Evolutionary conservation across 23 red algal species (phyloP).

Genomic region (Chondrus crispus): DNA sequence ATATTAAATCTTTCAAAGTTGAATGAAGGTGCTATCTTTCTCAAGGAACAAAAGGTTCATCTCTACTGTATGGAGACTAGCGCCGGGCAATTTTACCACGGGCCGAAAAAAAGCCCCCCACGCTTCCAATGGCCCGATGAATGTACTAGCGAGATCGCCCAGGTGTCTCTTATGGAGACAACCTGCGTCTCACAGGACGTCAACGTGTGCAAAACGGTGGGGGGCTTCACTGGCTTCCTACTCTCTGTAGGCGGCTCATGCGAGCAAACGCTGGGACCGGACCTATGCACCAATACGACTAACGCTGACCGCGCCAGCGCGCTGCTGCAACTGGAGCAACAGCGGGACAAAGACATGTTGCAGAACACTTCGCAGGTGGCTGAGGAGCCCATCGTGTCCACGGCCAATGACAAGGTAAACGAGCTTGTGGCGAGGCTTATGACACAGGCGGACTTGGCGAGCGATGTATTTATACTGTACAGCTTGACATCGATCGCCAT

Average conservation of each 20-base stretch:
- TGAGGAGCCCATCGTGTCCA: constrained; percentile 27
- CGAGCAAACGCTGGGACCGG: constrained; percentile 9
- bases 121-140: constrained; percentile 57
- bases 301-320: constrained; percentile 27
- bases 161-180: background rate
- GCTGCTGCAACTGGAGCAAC: constrained; percentile 28
- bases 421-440: background rate
- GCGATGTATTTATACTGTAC: constrained; percentile 45
- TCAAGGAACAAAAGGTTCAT: constrained; percentile 21
- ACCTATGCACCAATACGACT: constrained; percentile 17
- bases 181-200: constrained; percentile 35
- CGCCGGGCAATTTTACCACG: constrained; percentile 49
- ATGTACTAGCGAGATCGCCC: constrained; percentile 37
- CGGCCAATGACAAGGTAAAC: background rate
- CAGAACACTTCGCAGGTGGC: background rate
- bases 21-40: constrained; percentile 14
- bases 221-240: constrained; percentile 16
- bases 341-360: background rate
- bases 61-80: constrained; percentile 47
- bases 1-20: background rate
- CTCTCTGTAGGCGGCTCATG: constrained; percentile 14
- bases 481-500: constrained; percentile 23
- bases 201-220: constrained; percentile 26
- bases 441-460: constrained; percentile 34
- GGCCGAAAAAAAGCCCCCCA: background rate